These are phyloP conservation scores for Yamadazyma taylorii DNA, from an alignment of 1,139 yeast genomes.

Conservation along the genomic window DNA sequence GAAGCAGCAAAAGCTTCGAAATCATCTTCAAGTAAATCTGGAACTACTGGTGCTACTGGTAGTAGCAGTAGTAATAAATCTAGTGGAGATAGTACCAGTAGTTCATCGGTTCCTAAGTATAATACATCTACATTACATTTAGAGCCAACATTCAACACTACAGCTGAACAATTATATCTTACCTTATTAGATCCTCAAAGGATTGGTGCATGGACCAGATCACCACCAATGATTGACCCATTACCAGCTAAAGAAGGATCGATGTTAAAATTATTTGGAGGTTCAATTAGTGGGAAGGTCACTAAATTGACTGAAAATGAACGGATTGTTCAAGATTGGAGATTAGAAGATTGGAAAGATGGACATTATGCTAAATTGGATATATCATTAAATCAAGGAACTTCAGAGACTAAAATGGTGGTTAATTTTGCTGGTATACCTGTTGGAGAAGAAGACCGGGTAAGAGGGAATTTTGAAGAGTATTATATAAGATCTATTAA, in stretches of 20 bases:
- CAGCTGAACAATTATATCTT: slow-evolving; percentile 79
- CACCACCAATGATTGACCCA: slow-evolving; percentile 59
- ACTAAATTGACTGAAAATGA: slow-evolving; percentile 57
- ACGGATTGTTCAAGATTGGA: slow-evolving; percentile 75
- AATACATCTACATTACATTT: slow-evolving; percentile 80
- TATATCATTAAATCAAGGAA: slow-evolving; percentile 70
- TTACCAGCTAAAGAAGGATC: slow-evolving; percentile 60
- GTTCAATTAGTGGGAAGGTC: slow-evolving; percentile 78
- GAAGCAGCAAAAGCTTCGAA: slow-evolving; percentile 14
- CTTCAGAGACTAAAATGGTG: slow-evolving; percentile 77
- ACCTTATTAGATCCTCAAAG: slow-evolving; percentile 76
- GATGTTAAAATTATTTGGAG: slow-evolving; percentile 75
- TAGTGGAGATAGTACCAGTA: slow-evolving; percentile 11
- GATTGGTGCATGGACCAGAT: slow-evolving; percentile 87
- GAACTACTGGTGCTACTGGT: slow-evolving; percentile 14
- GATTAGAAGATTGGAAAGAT: slow-evolving; percentile 82
- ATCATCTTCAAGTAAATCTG: neutral
- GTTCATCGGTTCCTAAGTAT: slow-evolving; percentile 49
- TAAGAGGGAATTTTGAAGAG: slow-evolving; percentile 79
- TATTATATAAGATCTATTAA: slow-evolving; percentile 87
- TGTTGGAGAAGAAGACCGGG: slow-evolving; percentile 93
- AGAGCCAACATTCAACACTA: slow-evolving; percentile 80
- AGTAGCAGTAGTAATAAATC: slow-evolving; percentile 7
- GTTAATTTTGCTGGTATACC: slow-evolving; percentile 91
- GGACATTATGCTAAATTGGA: slow-evolving; percentile 75